Evolutionary conservation across 148 eudicot genomes (phyloP).

Genomic region (Rhododendron williamsianum): DNA sequence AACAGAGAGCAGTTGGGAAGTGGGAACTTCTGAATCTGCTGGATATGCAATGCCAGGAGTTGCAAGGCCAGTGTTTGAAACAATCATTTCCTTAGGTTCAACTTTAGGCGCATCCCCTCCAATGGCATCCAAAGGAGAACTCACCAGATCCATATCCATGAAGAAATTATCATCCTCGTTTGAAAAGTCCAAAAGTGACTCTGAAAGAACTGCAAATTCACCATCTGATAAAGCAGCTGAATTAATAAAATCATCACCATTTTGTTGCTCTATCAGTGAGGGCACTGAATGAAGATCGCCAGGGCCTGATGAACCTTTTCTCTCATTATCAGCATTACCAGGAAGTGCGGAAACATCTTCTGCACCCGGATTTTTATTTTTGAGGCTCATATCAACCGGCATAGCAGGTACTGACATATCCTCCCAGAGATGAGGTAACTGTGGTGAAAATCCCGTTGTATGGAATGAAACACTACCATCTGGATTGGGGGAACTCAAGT

Average conservation of each 20-base stretch:
- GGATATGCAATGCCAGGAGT: constrained; percentile 22
- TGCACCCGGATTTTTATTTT: constrained; percentile 22
- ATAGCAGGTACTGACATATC: constrained; percentile 33
- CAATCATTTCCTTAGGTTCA: constrained; percentile 29
- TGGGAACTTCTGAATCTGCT: constrained; percentile 17
- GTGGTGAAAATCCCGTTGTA: constrained; percentile 49
- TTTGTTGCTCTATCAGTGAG: constrained; percentile 18
- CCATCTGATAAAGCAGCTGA: constrained; percentile 32
- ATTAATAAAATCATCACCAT: constrained; percentile 24
- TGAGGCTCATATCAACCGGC: constrained; percentile 26
- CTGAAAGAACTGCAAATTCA: constrained; percentile 40
- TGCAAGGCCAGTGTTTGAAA: constrained; percentile 18
- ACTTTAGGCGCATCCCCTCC: constrained; percentile 25
- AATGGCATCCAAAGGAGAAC: constrained; percentile 24
- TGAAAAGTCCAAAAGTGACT: constrained; percentile 39
- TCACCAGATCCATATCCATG: constrained; percentile 36
- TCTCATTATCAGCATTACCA: constrained; percentile 21
- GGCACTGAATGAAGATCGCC: constrained; percentile 24
- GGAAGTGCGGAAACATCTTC: constrained; percentile 32
- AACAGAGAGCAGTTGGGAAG: constrained; percentile 7
- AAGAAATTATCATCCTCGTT: constrained; percentile 39
- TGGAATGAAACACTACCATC: constrained; percentile 47
- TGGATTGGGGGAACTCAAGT: constrained; percentile 36
- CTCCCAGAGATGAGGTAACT: constrained; percentile 59
- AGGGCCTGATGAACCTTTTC: constrained; percentile 22